Percentiles rank a stretch among this genome's conserved stretches.
These are phyloP conservation scores for Cylindrotheca fusiformis DNA, from an alignment of 108 stramenopile species.

Conservation along the genomic window DNA sequence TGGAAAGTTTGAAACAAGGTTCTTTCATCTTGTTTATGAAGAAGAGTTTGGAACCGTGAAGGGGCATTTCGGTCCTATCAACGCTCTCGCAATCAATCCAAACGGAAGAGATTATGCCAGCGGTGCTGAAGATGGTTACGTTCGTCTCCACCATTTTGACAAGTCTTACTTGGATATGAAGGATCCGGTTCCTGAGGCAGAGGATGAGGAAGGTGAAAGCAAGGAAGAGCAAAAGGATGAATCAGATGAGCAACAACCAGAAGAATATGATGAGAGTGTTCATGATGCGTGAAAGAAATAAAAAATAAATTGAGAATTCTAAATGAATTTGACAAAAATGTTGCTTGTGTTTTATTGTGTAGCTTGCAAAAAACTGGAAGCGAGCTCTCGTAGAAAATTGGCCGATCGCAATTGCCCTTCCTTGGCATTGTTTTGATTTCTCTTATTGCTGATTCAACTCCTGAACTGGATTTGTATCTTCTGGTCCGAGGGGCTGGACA, in stretches of 20 bases:
- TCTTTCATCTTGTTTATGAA: constrained; percentile 96
- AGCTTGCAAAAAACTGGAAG: neutral
- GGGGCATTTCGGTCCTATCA: constrained; percentile 99
- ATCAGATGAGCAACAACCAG: neutral
- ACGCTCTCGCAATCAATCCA: constrained; percentile 96
- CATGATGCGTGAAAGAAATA: neutral
- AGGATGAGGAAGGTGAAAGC: constrained; percentile 34
- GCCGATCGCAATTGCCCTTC: no score
- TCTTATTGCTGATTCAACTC: no score
- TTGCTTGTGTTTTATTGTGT: neutral
- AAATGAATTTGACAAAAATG: no score
- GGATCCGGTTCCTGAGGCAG: constrained; percentile 91
- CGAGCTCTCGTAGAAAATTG: no score
- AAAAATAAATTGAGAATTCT: neutral
- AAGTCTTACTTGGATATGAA: constrained; percentile 95
- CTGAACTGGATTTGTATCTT: neutral
- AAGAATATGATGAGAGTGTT: neutral
- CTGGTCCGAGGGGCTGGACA: neutral
- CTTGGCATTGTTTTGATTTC: no score
- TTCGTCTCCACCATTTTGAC: constrained; percentile 96
- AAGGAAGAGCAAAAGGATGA: neutral
- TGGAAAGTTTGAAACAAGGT: constrained; percentile 98
- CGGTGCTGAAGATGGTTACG: constrained; percentile 96
- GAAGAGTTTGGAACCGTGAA: constrained; percentile 97
- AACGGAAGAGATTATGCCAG: constrained; percentile 90